Evolutionary conservation across 2,329 filamentous ascomycete species (phyloP).

Genomic region (Monosporascus sp.): DNA sequence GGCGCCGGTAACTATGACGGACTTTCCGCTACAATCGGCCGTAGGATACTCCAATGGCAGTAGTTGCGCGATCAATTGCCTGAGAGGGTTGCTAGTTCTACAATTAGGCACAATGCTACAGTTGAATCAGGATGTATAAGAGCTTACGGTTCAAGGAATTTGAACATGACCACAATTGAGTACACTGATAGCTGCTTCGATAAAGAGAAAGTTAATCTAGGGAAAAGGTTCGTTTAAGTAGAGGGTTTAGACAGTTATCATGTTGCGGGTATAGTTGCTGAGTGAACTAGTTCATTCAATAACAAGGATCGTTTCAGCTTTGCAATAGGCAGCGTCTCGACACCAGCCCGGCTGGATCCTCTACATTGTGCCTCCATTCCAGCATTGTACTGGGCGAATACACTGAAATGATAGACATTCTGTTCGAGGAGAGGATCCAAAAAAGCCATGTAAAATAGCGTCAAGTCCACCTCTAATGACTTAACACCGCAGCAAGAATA

Average conservation of each 20-base stretch:
- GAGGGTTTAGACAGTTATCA: not conserved
- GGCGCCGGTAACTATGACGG: slow-evolving; percentile 37
- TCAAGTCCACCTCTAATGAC: too few species aligned
- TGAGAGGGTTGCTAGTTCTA: not conserved
- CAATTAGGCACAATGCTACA: not conserved
- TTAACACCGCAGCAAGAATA: too few species aligned
- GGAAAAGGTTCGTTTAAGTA: not conserved
- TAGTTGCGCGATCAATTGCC: slow-evolving; percentile 1
- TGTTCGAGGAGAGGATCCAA: too few species aligned
- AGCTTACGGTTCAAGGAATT: not conserved
- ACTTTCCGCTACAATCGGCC: slow-evolving; percentile 27
- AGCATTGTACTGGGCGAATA: too few species aligned
- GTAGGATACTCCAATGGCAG: not conserved
- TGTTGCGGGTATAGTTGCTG: too few species aligned
- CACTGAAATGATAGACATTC: too few species aligned
- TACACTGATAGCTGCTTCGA: too few species aligned
- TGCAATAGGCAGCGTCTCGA: not conserved
- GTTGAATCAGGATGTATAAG: not conserved
- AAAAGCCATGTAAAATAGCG: too few species aligned
- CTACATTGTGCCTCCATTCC: not conserved
- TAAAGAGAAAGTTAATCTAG: too few species aligned
- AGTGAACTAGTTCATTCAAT: too few species aligned
- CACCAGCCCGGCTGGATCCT: not conserved
- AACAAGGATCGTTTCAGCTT: not conserved
- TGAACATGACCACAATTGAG: not conserved